phyloP scores from a whole-genome alignment of 805 yeast genomes.

The Zygotorulaspora florentina region DNA sequence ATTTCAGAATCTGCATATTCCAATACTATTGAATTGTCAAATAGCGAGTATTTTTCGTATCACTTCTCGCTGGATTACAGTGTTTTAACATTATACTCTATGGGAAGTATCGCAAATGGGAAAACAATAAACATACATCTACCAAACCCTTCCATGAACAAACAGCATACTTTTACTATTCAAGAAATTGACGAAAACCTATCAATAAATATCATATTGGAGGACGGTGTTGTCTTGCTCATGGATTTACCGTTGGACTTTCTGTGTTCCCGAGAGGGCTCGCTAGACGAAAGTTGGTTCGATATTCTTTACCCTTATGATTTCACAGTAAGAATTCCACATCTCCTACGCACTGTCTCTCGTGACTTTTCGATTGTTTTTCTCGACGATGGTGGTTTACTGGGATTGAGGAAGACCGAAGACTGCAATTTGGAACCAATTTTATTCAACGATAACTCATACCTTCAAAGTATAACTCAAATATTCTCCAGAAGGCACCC shows the following conservation, averaged over 20 bases:
- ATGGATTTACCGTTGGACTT: conserved; percentile 25
- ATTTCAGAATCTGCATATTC: conserved; percentile 22
- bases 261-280: conserved; percentile 13
- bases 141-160: conserved; percentile 25
- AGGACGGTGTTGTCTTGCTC: conserved; percentile 24
- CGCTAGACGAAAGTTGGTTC: conserved; percentile 49
- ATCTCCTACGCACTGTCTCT: conserved; percentile 46
- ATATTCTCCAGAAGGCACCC: conserved; percentile 20
- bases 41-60: conserved; percentile 24
- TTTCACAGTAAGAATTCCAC: conserved; percentile 55
- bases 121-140: conserved; percentile 26
- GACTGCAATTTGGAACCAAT: conserved; percentile 37
- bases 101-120: conserved; percentile 17
- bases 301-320: conserved; percentile 64
- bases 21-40: conserved; percentile 15
- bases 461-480: conserved; percentile 36
- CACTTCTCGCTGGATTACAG: conserved; percentile 24
- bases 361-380: conserved; percentile 48
- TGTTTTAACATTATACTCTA: conserved; percentile 22
- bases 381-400: conserved; percentile 72
- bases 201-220: conserved; percentile 23
- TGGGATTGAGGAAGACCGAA: conserved; percentile 42
- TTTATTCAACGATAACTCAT: conserved; percentile 55
- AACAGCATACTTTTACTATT: conserved; percentile 23
- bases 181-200: conserved; percentile 12